Evolutionary conservation across 2,329 filamentous ascomycete genomes (phyloP).

Genomic region (Thelonectria olida): DNA sequence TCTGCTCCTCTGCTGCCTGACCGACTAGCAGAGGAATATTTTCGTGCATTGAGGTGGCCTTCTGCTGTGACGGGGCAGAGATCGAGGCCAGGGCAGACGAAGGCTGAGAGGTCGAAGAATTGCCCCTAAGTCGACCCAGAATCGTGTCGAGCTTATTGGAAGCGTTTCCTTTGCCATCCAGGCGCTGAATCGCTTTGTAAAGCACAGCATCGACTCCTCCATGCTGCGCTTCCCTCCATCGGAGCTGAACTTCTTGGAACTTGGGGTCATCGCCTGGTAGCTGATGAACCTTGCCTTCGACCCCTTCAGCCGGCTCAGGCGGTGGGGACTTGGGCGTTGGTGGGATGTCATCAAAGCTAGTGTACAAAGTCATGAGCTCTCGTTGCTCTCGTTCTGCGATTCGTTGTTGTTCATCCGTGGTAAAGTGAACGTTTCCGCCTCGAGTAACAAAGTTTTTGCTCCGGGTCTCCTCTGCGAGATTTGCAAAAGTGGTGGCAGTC

Average conservation of each 20-base stretch:
- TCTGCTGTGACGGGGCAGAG: constrained; percentile 19
- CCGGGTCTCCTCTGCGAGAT: constrained; percentile 55
- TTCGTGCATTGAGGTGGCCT: constrained; percentile 20
- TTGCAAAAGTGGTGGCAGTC: constrained; percentile 55
- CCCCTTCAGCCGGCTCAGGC: constrained; percentile 42
- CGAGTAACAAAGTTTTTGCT: constrained; percentile 62
- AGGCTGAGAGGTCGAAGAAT: constrained; percentile 23
- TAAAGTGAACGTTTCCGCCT: constrained; percentile 60
- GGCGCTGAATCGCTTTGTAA: constrained; percentile 54
- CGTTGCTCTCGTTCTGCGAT: constrained; percentile 66
- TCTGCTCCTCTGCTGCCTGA: constrained; percentile 50
- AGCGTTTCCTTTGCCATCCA: constrained; percentile 49
- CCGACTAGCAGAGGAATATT: constrained; percentile 44
- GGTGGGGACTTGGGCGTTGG: constrained; percentile 64
- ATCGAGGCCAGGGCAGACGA: constrained; percentile 18
- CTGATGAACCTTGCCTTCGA: constrained; percentile 42
- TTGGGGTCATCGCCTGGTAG: constrained; percentile 52
- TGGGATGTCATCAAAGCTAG: constrained; percentile 63
- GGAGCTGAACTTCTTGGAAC: constrained; percentile 58
- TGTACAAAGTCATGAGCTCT: constrained; percentile 70
- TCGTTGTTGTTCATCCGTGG: constrained; percentile 63
- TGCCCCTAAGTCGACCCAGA: constrained; percentile 46
- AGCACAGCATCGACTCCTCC: constrained; percentile 54
- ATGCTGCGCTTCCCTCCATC: constrained; percentile 58
- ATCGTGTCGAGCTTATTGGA: constrained; percentile 52